Conservation (phyloP, 768 basidiomycete genomes). For the Collybiopsis luxurians region DNA sequence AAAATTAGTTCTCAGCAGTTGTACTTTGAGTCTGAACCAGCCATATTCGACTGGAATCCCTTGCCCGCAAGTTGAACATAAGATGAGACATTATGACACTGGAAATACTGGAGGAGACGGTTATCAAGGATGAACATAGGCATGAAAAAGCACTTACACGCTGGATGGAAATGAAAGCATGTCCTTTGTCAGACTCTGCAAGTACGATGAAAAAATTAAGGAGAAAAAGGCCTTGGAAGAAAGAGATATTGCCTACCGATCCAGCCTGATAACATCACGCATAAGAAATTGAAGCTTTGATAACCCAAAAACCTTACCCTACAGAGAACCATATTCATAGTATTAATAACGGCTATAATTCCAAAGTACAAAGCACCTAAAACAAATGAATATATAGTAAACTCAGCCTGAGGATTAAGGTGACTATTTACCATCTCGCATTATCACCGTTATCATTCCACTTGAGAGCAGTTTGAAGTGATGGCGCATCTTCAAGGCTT, state of each 20-base stretch:
- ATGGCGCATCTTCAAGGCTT: background rate
- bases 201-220: background rate
- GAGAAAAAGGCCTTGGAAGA: background rate
- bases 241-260: too few species aligned
- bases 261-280: background rate
- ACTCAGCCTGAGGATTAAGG: background rate
- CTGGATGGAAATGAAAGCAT: background rate
- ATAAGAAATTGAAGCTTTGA: background rate
- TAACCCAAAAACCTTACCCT: too few species aligned
- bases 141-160: background rate
- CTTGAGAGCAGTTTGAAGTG: background rate
- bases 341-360: background rate
- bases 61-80: background rate
- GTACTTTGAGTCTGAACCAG: too few species aligned
- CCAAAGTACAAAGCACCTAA: background rate
- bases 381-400: background rate
- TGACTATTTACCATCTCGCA: background rate
- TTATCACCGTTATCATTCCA: background rate
- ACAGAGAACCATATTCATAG: background rate
- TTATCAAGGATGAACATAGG: background rate
- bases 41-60: too few species aligned
- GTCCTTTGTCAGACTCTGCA: background rate
- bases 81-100: background rate
- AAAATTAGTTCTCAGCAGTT: too few species aligned
- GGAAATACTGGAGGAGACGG: background rate